phyloP scores from a whole-genome alignment of 2,329 filamentous ascomycete species.

The Colletotrichum siamense region DNA sequence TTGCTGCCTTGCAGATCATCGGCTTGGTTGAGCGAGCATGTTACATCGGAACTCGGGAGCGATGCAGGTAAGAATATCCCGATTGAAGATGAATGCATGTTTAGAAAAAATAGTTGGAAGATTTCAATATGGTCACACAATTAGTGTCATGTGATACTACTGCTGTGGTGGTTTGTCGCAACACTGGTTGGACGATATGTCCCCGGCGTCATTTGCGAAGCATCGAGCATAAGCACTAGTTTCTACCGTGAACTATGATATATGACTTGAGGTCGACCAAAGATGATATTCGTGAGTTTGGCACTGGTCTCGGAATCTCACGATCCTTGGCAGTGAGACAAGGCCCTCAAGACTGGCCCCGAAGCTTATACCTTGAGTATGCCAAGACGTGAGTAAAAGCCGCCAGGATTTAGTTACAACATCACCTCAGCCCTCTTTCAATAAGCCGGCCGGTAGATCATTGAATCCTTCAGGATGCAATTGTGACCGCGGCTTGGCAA shows the following conservation, averaged over 20 bases:
- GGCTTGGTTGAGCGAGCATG: not conserved
- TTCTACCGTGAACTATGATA: not conserved
- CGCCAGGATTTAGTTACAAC: not conserved
- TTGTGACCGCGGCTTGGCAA: not conserved
- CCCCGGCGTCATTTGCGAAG: not conserved
- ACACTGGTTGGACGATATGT: no score
- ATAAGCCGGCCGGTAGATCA: not conserved
- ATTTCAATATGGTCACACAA: not conserved
- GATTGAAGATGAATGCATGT: not conserved
- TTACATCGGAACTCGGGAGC: not conserved
- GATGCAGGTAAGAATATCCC: not conserved
- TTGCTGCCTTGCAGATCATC: not conserved
- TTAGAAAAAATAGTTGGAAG: not conserved
- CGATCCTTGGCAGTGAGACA: not conserved
- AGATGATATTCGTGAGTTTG: not conserved
- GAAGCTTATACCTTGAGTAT: not conserved
- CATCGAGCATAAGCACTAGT: not conserved
- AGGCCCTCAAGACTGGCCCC: not conserved
- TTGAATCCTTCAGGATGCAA: not conserved
- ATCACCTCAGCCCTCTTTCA: not conserved
- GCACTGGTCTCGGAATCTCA: not conserved
- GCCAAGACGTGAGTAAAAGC: not conserved
- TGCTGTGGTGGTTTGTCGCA: not conserved
- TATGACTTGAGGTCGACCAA: not conserved
- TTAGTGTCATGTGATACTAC: rapidly evolving